Evolutionary conservation across 257 asterid genomes (phyloP).

Genomic region (Capsicum baccatum): DNA sequence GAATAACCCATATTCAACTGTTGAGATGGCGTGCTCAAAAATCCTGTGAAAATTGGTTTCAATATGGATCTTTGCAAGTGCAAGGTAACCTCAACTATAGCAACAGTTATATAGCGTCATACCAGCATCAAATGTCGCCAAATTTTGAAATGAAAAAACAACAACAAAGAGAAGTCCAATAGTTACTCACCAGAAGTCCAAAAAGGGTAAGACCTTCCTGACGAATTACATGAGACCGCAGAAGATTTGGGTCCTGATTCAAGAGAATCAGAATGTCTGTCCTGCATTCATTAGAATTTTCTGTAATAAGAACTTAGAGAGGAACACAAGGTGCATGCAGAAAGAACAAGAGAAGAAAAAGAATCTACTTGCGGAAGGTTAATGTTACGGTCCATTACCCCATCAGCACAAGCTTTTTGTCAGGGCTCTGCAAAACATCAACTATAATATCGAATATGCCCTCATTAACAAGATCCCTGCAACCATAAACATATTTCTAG

Average conservation of each 20-base stretch:
- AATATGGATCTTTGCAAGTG: slow-evolving; percentile 4
- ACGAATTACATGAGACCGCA: slow-evolving; percentile 74
- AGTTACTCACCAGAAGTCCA: slow-evolving; percentile 77
- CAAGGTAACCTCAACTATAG: not conserved
- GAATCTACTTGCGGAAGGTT: slow-evolving; percentile 16
- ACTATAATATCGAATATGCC: slow-evolving; percentile 84
- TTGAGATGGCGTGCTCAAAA: not conserved
- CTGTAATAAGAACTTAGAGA: slow-evolving; percentile 34
- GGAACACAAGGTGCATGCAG: not conserved
- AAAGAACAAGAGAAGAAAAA: not conserved
- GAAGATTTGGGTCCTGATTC: slow-evolving; percentile 80
- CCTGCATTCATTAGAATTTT: slow-evolving; percentile 70
- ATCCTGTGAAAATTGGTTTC: not conserved
- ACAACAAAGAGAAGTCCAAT: slow-evolving; percentile 21
- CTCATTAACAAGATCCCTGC: slow-evolving; percentile 89
- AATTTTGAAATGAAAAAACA: not conserved
- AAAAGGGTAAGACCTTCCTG: slow-evolving; percentile 75
- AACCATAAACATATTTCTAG: slow-evolving; percentile 38
- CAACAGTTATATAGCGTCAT: not conserved
- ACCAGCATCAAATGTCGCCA: not conserved
- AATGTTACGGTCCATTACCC: slow-evolving; percentile 63
- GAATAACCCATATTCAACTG: not conserved
- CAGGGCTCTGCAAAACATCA: slow-evolving; percentile 74
- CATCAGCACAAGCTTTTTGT: slow-evolving; percentile 78
- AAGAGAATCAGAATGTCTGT: slow-evolving; percentile 88